Evolutionary conservation across 306 rosid species (phyloP).

Genomic region (cucumber (Cucumis sativus)): DNA sequence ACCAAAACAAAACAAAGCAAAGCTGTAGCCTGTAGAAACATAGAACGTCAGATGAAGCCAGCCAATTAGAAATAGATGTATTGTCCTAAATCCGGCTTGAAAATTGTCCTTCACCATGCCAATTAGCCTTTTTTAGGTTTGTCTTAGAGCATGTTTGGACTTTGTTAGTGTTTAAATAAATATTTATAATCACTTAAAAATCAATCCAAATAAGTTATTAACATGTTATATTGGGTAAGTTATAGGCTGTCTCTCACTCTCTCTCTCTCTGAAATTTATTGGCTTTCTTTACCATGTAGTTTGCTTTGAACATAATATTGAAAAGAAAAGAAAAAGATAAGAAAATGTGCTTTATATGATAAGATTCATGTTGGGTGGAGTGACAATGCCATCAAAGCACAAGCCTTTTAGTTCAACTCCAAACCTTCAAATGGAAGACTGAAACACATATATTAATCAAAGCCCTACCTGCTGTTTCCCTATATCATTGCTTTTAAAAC

Average conservation of each 20-base stretch:
- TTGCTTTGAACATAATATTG: not conserved
- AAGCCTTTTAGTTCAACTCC: not conserved
- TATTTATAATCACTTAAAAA: too few relatives aligned
- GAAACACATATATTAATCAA: not conserved
- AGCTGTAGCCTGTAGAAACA: not conserved
- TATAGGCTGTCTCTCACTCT: not conserved
- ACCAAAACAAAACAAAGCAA: not conserved
- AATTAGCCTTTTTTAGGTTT: not conserved
- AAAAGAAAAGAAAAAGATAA: not conserved
- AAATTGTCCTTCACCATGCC: not conserved
- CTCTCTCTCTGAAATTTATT: too few relatives aligned
- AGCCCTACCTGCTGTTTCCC: conserved; percentile 4
- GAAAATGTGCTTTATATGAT: conserved; percentile 3
- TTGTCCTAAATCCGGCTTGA: not conserved
- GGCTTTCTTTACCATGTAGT: not conserved
- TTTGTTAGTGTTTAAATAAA: too few relatives aligned
- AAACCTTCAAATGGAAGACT: conserved; percentile 6
- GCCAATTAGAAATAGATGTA: not conserved
- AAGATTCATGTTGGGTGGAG: conserved; percentile 1
- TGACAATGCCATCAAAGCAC: not conserved
- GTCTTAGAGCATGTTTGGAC: not conserved
- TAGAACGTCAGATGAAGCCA: not conserved
- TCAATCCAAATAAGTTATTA: too few relatives aligned
- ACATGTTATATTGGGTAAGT: not conserved
- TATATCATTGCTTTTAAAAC: conserved; percentile 3